Evolutionary conservation across 192 early-diverging fungal genomes (phyloP).

Genomic region (Endogone sp.): DNA sequence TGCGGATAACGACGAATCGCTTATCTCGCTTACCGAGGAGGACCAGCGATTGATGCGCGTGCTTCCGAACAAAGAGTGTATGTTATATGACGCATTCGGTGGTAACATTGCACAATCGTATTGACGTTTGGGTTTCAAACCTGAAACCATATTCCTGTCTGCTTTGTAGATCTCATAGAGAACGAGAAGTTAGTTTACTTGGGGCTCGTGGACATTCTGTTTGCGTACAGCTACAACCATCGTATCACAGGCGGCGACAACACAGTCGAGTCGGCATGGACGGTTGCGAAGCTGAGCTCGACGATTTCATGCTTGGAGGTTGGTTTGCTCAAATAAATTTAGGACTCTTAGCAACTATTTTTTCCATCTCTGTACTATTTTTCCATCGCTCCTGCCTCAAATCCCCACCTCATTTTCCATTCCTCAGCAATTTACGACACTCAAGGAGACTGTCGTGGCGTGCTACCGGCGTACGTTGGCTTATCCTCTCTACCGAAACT

Average conservation of each 20-base stretch:
- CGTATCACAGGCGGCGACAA: slow-evolving; percentile 80
- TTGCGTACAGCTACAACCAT: slow-evolving; percentile 86
- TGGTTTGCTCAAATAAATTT: slow-evolving; percentile 8
- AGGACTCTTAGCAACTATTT: too few species aligned
- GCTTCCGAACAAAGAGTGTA: slow-evolving; percentile 80
- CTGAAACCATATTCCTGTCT: not conserved
- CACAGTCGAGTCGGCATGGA: slow-evolving; percentile 90
- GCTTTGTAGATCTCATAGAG: slow-evolving; percentile 52
- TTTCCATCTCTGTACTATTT: not conserved
- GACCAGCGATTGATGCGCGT: slow-evolving; percentile 71
- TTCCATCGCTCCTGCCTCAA: not conserved
- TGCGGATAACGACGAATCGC: slow-evolving; percentile 12
- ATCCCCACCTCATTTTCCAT: not conserved
- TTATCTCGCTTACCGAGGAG: slow-evolving; percentile 56
- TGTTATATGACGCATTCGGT: slow-evolving; percentile 16
- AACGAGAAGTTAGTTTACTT: slow-evolving; percentile 71
- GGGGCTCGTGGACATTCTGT: slow-evolving; percentile 87
- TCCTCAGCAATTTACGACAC: slow-evolving; percentile 50
- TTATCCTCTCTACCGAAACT: slow-evolving; percentile 84
- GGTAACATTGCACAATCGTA: too few species aligned
- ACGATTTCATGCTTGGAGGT: slow-evolving; percentile 78
- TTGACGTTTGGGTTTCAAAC: not conserved
- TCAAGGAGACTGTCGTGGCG: slow-evolving; percentile 58
- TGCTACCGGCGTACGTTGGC: slow-evolving; percentile 78
- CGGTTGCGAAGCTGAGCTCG: slow-evolving; percentile 77